phyloP scores from a whole-genome alignment of 148 eudicot species.

The Limonium bicolor region DNA sequence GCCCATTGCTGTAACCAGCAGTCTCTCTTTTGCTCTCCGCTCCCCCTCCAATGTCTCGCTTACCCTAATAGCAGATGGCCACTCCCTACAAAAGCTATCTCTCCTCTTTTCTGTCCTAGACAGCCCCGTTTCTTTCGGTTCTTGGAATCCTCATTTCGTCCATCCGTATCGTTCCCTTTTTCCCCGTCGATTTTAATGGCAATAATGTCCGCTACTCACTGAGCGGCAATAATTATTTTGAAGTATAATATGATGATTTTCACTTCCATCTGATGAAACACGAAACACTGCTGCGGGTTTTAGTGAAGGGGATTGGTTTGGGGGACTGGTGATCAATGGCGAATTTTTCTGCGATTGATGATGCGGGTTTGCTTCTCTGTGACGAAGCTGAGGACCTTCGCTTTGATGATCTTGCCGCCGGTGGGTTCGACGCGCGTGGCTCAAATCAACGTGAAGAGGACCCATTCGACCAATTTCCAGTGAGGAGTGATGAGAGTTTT shows the following conservation, averaged over 20 bases:
- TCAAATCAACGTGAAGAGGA: neutral
- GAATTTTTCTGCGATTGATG: neutral
- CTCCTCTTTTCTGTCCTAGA: neutral
- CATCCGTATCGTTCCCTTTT: neutral
- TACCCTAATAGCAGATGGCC: slow-evolving; percentile 1
- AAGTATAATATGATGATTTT: neutral
- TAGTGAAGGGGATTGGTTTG: neutral
- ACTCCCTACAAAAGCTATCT: neutral
- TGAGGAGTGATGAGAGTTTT: slow-evolving; percentile 35
- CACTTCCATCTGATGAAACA: neutral
- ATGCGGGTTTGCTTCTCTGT: slow-evolving; percentile 23
- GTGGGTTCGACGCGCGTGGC: slow-evolving; percentile 3
- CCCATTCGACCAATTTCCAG: slow-evolving; percentile 22
- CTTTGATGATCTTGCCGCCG: slow-evolving; percentile 36
- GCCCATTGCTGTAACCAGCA: no score
- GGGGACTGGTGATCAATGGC: slow-evolving; percentile 1
- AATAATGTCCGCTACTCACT: neutral
- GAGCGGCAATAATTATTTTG: neutral
- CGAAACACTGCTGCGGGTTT: neutral
- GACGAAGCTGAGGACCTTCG: slow-evolving; percentile 29
- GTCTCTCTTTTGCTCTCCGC: neutral
- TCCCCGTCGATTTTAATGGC: neutral
- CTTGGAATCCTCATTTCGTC: slow-evolving; percentile 4
- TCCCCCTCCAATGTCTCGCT: neutral
- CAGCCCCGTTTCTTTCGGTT: neutral